Evolutionary conservation across 2,329 filamentous ascomycete species (phyloP), one percentile per base, ranked within the genome.

Genomic region (Trichophyton simii): DNA sequence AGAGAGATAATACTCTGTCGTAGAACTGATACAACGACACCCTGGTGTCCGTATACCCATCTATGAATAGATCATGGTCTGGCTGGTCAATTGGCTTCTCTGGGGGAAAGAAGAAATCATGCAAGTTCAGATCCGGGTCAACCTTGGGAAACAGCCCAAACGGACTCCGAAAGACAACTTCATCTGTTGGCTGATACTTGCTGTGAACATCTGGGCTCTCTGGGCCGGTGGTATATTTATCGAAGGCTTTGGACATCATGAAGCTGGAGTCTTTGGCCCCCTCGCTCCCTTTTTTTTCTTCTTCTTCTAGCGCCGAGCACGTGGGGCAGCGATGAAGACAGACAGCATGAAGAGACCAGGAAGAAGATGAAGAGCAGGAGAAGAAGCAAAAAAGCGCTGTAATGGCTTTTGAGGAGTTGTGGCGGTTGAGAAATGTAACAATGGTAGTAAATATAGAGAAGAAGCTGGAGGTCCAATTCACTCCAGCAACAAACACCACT

Each of bases 151-250:
- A 62, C 20, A 60, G 60, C 9, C 62, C 62, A 25, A 52, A 62
- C 25, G 62, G 58, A 38, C 62, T 63, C 20, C 48, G 28, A 20
- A 63, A 63, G 18, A 63, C 48, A 34, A 61, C 57, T 15, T 60
- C 58, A n/a, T 63, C 52, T 22, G 62, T 63, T 31, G 62, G 62
- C 22, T 60, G 50, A 48, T 63, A 63, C n/a, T 63, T 62, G 20
- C 48, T 48, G 2, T 34, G 62, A 15, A 61, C 44, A 38, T 60
- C 60, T 28, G 62, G 60, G 38, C 46, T 50, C 22, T 58, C 48
- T 8, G 59, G 57, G 18, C 48, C 59, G 22, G 44, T 60, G 57
- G 25, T 61, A 59, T 55, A 55, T 36, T 1, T 55, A 8, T 13
- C 28, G 22, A 55, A 52, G 11, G 8, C 46, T 13, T 28, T 52